Base-by-base conservation (phyloP, 2,329 filamentous ascomycete genomes). In the Hypoxylon sp. region DNA sequence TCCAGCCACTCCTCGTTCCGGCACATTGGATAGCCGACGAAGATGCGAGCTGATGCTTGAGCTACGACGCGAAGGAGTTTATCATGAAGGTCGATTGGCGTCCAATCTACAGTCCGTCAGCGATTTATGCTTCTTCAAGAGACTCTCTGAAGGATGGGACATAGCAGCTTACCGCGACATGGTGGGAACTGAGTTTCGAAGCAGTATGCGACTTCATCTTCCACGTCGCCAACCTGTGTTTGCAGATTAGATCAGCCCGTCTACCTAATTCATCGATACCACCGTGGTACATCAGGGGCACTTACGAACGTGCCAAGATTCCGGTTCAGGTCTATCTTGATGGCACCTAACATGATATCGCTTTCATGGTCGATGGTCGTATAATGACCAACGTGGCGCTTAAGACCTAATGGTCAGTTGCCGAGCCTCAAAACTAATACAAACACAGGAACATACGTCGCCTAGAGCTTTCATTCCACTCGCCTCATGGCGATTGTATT, bases 351-450 rank as follows among this genome's bases (percentile, higher is more conserved):
- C 71, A 73, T 73, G 11, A 73, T 67, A 37, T 73, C 71, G 52
- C 71, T 73, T 47, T 73, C 72, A 37, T 73, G 72, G 37, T 71
- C 70, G n/a, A 73, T 73, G 5, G 70, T 73, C 11, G 72, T 73
- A 22, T 73, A 73, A 24, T 72, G 64, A 2, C 72, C 72, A 26
- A 73, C 68, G 52, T 71, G 71, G 26, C 72, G 70, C 71, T 73
- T 39, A 11, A 47, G 24, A 19, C 19, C 2, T 24, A n/a, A 24
- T 24, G 11, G 30, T 64, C 15, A 64, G 28, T 53, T 30, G 58
- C 55, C 22, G 7, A 43, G 4, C 1, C n/a, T 5, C 5, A 7
- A 49, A 17, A 30, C 19, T 34, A 4, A 34, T 22, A 10, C 8
- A 10, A 15, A 7, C 8, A 39, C 5, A n/a, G 7, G 3, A 6